These are phyloP conservation scores for Fusarium dlaminii DNA, from an alignment of 2,329 filamentous ascomycete species.

Conservation along the genomic window DNA sequence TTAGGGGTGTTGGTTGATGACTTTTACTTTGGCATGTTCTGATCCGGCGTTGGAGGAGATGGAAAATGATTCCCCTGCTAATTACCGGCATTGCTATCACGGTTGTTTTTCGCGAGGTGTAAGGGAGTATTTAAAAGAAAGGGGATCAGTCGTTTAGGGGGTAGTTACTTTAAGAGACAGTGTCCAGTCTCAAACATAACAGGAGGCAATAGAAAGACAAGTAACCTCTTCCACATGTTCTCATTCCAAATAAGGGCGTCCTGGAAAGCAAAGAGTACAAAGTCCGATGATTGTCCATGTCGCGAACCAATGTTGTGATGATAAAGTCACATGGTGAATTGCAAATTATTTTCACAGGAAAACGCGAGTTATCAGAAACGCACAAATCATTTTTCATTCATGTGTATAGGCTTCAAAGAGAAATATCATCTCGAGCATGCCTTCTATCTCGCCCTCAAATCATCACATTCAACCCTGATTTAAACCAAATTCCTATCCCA, in stretches of 20 bases:
- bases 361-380: background rate
- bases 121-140: conserved; percentile 19
- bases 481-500: conserved; percentile 21
- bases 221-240: background rate
- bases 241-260: background rate
- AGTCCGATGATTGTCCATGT: background rate
- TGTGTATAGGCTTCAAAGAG: conserved; percentile 3
- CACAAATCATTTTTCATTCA: conserved; percentile 24
- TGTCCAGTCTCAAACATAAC: background rate
- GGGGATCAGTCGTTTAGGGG: background rate
- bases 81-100: conserved; percentile 27
- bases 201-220: conserved; percentile 1
- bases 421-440: conserved; percentile 9
- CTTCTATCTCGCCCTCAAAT: conserved; percentile 22
- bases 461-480: conserved; percentile 13
- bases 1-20: conserved; percentile 34
- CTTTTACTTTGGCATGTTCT: conserved; percentile 35
- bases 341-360: background rate
- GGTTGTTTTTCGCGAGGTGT: conserved; percentile 37
- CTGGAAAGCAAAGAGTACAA: background rate
- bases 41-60: conserved; percentile 42
- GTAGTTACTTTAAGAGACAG: background rate
- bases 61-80: conserved; percentile 45
- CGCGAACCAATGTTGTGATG: background rate
- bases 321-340: background rate